Conservation (phyloP, 164 flowering plant genomes). For the Euptelea pleiosperma region DNA sequence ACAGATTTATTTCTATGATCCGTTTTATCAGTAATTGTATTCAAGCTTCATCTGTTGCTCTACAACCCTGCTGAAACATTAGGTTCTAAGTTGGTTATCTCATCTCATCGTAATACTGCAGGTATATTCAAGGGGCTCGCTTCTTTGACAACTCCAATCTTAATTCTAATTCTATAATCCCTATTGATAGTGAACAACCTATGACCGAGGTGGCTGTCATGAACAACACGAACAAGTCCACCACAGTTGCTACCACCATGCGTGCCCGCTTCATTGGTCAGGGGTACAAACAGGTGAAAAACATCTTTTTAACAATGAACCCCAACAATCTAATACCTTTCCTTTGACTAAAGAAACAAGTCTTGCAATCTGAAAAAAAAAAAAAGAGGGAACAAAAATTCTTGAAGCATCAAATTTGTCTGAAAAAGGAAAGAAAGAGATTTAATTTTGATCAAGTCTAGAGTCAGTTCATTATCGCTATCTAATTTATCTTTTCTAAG, state of each 20-base stretch:
- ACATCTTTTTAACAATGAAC: no score
- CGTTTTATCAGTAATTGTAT: no score
- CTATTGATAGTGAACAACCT: conserved; percentile 28
- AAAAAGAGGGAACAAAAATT: no score
- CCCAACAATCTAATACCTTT: no score
- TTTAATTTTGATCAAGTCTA: no score
- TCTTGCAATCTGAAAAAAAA: background rate
- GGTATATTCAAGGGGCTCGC: conserved; percentile 77
- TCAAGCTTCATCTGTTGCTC: background rate
- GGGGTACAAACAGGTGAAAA: conserved; percentile 84
- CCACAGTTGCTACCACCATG: conserved; percentile 26
- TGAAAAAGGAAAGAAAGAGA: no score
- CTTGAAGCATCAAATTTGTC: no score
- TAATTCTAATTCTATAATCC: conserved; percentile 20
- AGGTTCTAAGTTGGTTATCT: background rate
- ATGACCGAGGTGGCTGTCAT: conserved; percentile 31
- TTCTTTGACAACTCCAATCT: conserved; percentile 34
- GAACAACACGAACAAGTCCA: conserved; percentile 17
- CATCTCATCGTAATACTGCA: conserved; percentile 19
- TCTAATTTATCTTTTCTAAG: no score
- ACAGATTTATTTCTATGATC: no score
- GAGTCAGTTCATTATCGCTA: no score
- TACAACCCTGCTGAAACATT: background rate
- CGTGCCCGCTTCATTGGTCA: conserved; percentile 83
- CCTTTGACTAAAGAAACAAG: no score